These are phyloP conservation scores for Dicorynia guianensis DNA, from an alignment of 306 rosid species.

Conservation along the genomic window DNA sequence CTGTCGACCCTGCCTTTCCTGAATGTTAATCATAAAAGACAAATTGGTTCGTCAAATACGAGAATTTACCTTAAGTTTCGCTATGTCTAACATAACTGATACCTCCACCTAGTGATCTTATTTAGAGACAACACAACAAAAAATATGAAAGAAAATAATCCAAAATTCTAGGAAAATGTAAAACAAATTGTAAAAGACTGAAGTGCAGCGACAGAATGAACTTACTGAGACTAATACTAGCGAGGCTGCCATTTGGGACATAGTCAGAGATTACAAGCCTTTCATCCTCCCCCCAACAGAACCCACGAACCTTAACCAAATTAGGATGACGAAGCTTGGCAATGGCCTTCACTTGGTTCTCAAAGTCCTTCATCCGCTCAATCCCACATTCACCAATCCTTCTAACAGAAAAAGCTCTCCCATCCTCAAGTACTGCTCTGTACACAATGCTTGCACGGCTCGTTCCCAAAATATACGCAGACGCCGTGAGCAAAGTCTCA, in stretches of 20 bases:
- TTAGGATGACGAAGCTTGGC: conserved; percentile 79
- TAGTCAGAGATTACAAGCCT: conserved; percentile 81
- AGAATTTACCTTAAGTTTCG: neutral
- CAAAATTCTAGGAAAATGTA: too few relatives aligned
- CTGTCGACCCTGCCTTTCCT: conserved; percentile 65
- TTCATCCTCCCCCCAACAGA: conserved; percentile 82
- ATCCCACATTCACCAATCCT: conserved; percentile 74
- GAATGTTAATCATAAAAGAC: conserved; percentile 21
- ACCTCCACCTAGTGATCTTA: neutral
- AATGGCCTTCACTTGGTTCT: conserved; percentile 65
- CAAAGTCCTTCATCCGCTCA: conserved; percentile 77
- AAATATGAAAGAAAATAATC: too few relatives aligned
- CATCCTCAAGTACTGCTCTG: conserved; percentile 86
- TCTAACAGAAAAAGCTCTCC: conserved; percentile 76
- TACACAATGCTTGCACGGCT: conserved; percentile 77
- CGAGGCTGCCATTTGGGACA: conserved; percentile 74
- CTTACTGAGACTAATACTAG: conserved; percentile 67
- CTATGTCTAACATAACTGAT: neutral
- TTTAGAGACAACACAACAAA: neutral
- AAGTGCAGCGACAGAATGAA: neutral
- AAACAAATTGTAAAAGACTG: too few relatives aligned
- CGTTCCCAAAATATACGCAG: conserved; percentile 79
- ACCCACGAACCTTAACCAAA: conserved; percentile 77
- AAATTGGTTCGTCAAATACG: too few relatives aligned
- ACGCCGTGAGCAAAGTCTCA: conserved; percentile 81